Evolutionary conservation across 352 stramenopile genomes (phyloP).

Genomic region (Phytopythium sindhum): DNA sequence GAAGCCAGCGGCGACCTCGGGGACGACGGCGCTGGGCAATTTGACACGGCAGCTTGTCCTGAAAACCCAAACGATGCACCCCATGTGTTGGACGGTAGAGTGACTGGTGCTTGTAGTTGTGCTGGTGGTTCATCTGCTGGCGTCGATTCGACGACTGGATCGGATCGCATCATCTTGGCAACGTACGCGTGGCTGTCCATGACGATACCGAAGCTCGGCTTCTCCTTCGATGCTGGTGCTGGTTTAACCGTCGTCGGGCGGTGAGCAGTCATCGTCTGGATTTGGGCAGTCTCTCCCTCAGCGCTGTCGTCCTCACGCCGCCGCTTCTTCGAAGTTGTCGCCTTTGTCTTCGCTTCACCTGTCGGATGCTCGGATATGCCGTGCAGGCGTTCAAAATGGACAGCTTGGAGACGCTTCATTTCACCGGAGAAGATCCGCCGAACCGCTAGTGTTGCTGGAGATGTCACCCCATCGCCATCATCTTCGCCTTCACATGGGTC

Average conservation of each 20-base stretch:
- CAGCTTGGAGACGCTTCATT: conserved; percentile 6
- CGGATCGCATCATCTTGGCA: conserved; percentile 21
- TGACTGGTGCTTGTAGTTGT: not conserved
- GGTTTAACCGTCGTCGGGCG: not conserved
- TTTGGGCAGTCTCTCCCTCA: conserved; percentile 8
- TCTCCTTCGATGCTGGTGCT: conserved; percentile 1
- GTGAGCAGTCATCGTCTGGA: not conserved
- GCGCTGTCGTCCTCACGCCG: not conserved
- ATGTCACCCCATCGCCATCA: not conserved
- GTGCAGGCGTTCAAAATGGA: not conserved
- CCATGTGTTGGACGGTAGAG: conserved; percentile 28
- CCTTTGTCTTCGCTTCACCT: not conserved
- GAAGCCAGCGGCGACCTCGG: conserved; percentile 9
- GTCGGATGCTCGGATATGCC: not conserved
- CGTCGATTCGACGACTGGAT: not conserved
- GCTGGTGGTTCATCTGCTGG: not conserved
- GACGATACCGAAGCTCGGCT: conserved; percentile 13
- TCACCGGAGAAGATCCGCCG: conserved; percentile 4
- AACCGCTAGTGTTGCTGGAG: conserved; percentile 2
- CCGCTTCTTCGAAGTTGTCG: conserved; percentile 14
- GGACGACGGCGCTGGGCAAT: not conserved
- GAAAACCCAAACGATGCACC: conserved; percentile 44
- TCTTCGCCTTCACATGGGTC: not conserved
- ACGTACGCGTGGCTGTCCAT: conserved; percentile 31
- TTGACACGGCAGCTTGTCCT: not conserved